Evolutionary conservation across 805 yeast species (phyloP), one percentile per base, ranked within the genome.

Genomic region (Saccharomycopsis sp.): DNA sequence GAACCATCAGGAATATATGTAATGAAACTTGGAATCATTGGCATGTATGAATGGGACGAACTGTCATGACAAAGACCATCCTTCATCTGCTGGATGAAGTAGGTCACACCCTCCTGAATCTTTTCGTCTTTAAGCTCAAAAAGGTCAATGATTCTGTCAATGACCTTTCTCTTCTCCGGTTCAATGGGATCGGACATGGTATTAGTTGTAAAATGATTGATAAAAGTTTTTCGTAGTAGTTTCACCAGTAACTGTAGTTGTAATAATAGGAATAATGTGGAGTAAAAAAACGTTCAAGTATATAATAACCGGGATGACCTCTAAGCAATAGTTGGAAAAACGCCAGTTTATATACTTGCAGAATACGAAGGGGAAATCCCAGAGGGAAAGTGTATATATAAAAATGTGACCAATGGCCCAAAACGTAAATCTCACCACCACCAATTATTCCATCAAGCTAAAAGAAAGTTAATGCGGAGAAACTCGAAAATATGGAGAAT

Each of bases 1-100:
- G 80, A 77, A 51, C 99, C 99, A 50, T 79, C 80, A 22, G 99
- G 99, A 58, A 89, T 80, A 9, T 81, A 78, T 7, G 97, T 89
- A 38, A 93, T 96, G 69, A 72, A 93, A 1, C 97, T 82, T 42
- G 98, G 98, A 66, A 94, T 89, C 99, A 93, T 94, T 47, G 94
- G 93, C 74, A 88, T 73, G 68, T 59, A 71, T 22, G 71, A 66
- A 56, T 67, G 69, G 41, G 76, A 70, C 23, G 72, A 74, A 14
- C 72, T 70, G 12, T 74, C 69, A n/a, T 76, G 69, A 1, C 70
- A 66, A 54, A 87, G 72, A 2, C 93, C 94, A 35, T 72, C 70
- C 54, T 83, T 79, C 78, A 88, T 86, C 9, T 82, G 78, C 60
- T 79, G 74, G 53, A 81, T 77, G 71, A 87, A 88, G 58, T 78